These are phyloP conservation scores for Corymbia citriodora DNA, from an alignment of 441 rosid genomes.

Conservation along the genomic window DNA sequence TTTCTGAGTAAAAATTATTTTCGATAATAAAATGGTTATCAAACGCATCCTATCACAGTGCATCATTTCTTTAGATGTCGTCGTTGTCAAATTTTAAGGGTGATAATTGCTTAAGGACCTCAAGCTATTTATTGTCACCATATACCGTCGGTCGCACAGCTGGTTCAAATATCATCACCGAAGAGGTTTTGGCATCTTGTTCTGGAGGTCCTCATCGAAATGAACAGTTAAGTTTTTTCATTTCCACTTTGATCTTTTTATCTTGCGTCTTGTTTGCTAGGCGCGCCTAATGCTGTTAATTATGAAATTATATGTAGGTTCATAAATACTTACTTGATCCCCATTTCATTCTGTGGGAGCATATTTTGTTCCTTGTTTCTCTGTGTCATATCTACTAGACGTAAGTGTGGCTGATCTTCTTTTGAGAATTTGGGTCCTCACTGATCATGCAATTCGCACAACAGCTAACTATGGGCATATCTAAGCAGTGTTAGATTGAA, in stretches of 20 bases:
- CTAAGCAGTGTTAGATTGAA: background rate
- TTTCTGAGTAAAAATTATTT: too few relatives aligned
- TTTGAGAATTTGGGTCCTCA: background rate
- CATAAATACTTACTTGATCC: background rate
- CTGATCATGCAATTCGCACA: background rate
- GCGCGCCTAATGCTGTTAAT: background rate
- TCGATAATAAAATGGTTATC: too few relatives aligned
- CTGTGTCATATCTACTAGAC: background rate
- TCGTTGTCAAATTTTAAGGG: background rate
- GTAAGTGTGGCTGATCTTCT: background rate
- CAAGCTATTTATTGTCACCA: background rate
- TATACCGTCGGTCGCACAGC: conserved; percentile 63
- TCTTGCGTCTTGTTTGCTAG: background rate
- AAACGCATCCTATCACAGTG: background rate
- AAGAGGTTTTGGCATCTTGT: conserved; percentile 75
- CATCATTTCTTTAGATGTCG: background rate
- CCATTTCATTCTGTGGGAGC: background rate
- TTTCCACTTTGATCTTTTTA: background rate
- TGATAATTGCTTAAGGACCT: background rate
- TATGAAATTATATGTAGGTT: background rate
- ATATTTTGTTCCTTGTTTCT: background rate
- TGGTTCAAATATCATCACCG: conserved; percentile 55
- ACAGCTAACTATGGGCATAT: background rate
- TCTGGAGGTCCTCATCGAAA: conserved; percentile 71
- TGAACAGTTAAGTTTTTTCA: conserved; percentile 58